Evolutionary conservation across 179 eudicot species (phyloP).

Genomic region (Beta macrorhiza): DNA sequence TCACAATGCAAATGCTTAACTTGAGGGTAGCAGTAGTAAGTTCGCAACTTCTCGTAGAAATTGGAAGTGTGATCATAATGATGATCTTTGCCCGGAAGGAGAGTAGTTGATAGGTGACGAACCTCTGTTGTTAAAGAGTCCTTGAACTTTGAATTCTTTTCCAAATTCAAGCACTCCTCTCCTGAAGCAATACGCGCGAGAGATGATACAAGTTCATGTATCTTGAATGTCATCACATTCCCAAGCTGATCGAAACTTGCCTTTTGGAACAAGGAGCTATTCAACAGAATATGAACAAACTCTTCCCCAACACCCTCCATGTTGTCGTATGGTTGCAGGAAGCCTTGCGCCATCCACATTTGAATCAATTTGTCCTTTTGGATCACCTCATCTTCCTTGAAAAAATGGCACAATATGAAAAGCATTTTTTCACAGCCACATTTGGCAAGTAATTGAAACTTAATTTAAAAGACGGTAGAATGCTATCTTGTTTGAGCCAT

Average conservation of each 20-base stretch:
- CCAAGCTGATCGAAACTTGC: slow-evolving; percentile 2
- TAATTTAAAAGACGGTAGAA: slow-evolving; percentile 24
- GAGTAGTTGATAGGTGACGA: background rate
- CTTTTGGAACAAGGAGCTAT: slow-evolving; percentile 22
- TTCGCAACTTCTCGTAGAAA: slow-evolving; percentile 1
- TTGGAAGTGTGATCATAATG: background rate
- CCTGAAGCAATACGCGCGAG: slow-evolving; percentile 24
- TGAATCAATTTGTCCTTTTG: slow-evolving; percentile 12
- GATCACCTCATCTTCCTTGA: slow-evolving; percentile 18
- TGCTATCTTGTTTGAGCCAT: slow-evolving; percentile 14
- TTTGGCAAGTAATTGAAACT: slow-evolving; percentile 30
- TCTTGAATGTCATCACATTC: slow-evolving; percentile 11
- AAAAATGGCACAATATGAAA: slow-evolving; percentile 34
- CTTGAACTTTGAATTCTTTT: background rate
- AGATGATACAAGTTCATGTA: slow-evolving; percentile 31
- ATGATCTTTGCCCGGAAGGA: background rate
- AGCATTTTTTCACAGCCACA: slow-evolving; percentile 25
- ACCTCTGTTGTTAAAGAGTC: background rate
- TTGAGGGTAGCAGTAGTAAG: slow-evolving; percentile 1
- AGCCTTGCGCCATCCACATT: slow-evolving; percentile 37
- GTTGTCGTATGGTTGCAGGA: slow-evolving; percentile 13
- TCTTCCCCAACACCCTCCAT: slow-evolving; percentile 27
- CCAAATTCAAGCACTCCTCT: slow-evolving; percentile 6
- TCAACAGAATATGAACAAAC: slow-evolving; percentile 11
- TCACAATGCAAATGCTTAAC: background rate